Percentiles rank a stretch among this genome's conserved stretches.
phyloP scores from a whole-genome alignment of 257 asterid genomes.

The Penstemon newberryi region DNA sequence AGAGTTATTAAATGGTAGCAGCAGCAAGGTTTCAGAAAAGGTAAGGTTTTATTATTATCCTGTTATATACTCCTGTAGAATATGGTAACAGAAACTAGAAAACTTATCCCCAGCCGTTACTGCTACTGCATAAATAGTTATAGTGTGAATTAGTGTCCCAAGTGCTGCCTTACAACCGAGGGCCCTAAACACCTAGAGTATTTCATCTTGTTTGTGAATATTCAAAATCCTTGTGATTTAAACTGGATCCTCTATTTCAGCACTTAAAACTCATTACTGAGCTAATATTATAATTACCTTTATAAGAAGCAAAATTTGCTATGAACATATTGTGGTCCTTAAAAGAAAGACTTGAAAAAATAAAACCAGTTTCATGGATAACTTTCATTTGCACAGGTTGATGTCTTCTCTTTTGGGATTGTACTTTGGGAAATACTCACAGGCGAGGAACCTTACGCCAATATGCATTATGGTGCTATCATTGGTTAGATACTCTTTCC shows the following conservation, averaged over 20 bases:
- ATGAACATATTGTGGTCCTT: neutral
- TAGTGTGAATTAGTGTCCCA: too few species aligned
- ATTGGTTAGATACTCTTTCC: constrained; percentile 55
- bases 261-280: too few species aligned
- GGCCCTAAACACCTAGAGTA: too few species aligned
- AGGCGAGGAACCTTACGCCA: constrained; percentile 97
- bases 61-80: neutral
- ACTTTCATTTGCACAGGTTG: constrained; percentile 58
- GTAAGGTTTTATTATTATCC: constrained; percentile 27
- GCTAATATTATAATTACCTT: too few species aligned
- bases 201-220: too few species aligned
- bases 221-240: too few species aligned
- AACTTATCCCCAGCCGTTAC: too few species aligned
- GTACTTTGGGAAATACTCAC: constrained; percentile 96
- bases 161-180: too few species aligned
- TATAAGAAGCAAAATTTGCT: too few species aligned
- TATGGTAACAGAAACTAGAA: too few species aligned
- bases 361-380: neutral
- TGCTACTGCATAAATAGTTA: too few species aligned
- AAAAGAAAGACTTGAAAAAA: neutral
- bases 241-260: too few species aligned
- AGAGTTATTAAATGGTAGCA: constrained; percentile 87
- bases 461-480: constrained; percentile 97
- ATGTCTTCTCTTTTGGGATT: constrained; percentile 90
- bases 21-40: constrained; percentile 95